Conservation (phyloP, 495 filamentous ascomycete species). For the Pyronema domesticum region DNA sequence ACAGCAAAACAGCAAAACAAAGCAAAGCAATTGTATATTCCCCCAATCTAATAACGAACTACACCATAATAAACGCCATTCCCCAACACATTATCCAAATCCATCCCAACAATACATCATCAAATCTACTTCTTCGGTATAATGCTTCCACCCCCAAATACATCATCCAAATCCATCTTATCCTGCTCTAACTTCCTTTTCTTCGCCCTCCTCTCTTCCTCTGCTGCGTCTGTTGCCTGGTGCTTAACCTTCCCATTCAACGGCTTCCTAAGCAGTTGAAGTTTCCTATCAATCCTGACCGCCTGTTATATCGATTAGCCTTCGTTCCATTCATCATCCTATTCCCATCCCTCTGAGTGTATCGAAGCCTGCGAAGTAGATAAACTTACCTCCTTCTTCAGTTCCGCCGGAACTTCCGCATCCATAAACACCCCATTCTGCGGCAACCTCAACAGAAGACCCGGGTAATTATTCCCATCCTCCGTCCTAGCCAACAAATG, state of each 20-base stretch:
- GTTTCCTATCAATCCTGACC: constrained; percentile 39
- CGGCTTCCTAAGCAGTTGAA: constrained; percentile 48
- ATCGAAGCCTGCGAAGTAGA: neutral
- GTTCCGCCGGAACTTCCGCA: constrained; percentile 8
- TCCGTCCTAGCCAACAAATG: constrained; percentile 12
- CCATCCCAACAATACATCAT: too few relatives aligned
- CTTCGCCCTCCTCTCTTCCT: constrained; percentile 17
- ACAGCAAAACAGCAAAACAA: too few relatives aligned
- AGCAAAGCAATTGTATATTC: too few relatives aligned
- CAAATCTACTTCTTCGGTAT: neutral
- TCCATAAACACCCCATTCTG: constrained; percentile 16
- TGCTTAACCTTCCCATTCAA: constrained; percentile 28
- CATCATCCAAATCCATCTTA: constrained; percentile 21
- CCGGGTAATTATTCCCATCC: constrained; percentile 10
- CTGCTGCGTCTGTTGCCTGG: neutral
- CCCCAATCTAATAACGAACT: too few relatives aligned
- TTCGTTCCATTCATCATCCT: neutral
- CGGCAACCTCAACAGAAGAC: constrained; percentile 13
- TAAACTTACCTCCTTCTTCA: constrained; percentile 31
- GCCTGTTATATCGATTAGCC: neutral
- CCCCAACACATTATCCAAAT: too few relatives aligned
- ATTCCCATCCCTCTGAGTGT: neutral
- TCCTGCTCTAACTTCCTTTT: constrained; percentile 21
- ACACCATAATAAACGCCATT: too few relatives aligned
- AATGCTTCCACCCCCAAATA: constrained; percentile 11